These are phyloP conservation scores for Umbelopsis sp. DNA, from an alignment of 371 early-diverging fungal species.

Conservation along the genomic window DNA sequence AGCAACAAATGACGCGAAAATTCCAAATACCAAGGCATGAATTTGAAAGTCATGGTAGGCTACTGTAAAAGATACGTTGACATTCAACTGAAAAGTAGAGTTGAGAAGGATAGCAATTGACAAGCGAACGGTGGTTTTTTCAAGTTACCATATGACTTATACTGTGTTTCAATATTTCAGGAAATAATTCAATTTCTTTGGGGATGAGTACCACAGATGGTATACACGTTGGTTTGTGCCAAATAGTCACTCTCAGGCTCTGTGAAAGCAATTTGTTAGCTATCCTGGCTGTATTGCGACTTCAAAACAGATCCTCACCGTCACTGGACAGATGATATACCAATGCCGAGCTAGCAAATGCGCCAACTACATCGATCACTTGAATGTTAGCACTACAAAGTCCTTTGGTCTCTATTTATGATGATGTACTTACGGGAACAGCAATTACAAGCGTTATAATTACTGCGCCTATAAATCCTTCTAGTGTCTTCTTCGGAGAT, in stretches of 20 bases:
- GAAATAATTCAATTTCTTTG: neutral
- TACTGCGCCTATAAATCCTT: conserved; percentile 37
- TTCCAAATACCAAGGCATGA: conserved; percentile 26
- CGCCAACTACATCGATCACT: neutral
- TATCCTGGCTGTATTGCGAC: neutral
- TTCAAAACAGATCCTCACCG: neutral
- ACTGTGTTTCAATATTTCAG: neutral
- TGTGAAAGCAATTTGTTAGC: neutral
- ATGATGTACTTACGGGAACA: neutral
- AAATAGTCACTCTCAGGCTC: neutral
- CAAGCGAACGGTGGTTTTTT: neutral
- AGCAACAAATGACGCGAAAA: conserved; percentile 29
- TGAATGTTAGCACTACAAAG: neutral
- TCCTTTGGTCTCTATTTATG: neutral
- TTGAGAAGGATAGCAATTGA: neutral
- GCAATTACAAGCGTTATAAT: conserved; percentile 22
- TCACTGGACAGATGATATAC: neutral
- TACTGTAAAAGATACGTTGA: neutral
- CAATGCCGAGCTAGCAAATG: neutral
- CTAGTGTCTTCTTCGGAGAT: conserved; percentile 38
- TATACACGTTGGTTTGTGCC: neutral
- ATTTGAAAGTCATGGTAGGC: neutral
- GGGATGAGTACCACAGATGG: neutral
- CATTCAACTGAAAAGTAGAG: neutral
- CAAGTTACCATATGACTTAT: neutral